phyloP scores from a whole-genome alignment of 1,284 basidiomycete genomes.

The Kwoniella shivajii region DNA sequence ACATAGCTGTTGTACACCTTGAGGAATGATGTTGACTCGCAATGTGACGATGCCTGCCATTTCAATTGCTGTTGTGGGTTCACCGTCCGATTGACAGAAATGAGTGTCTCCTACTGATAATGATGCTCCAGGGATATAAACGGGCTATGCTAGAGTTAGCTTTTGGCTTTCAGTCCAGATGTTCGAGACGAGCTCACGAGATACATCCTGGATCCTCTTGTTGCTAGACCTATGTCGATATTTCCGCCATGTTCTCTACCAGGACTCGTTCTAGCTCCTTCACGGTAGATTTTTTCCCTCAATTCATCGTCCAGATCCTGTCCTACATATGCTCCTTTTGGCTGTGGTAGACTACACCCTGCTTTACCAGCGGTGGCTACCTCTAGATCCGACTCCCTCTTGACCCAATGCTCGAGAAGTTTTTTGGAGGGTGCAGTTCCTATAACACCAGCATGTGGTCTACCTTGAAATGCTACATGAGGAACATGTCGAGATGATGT shows the following conservation, averaged over 20 bases:
- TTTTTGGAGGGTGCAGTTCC: constrained; percentile 74
- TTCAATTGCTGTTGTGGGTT: constrained; percentile 49
- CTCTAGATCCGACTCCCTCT: constrained; percentile 70
- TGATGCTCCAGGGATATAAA: constrained; percentile 73
- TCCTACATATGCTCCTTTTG: constrained; percentile 68
- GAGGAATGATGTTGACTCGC: constrained; percentile 71
- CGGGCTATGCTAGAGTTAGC: constrained; percentile 56
- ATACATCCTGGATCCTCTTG: constrained; percentile 52
- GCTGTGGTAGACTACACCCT: constrained; percentile 67
- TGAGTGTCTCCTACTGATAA: constrained; percentile 77
- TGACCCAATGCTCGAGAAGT: constrained; percentile 71
- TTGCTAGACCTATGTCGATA: constrained; percentile 76
- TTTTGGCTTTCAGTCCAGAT: not conserved
- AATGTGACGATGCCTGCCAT: constrained; percentile 76
- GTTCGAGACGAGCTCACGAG: constrained; percentile 38
- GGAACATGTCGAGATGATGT: constrained; percentile 73
- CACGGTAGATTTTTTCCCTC: constrained; percentile 62
- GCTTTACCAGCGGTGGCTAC: constrained; percentile 60
- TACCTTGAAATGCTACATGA: constrained; percentile 74
- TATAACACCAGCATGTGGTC: constrained; percentile 73
- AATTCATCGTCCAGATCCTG: constrained; percentile 59
- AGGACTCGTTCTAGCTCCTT: constrained; percentile 74
- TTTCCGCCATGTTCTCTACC: constrained; percentile 81
- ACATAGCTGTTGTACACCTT: constrained; percentile 71
- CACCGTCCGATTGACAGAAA: constrained; percentile 79